phyloP scores from a whole-genome alignment of 805 yeast genomes.

The Candida ascalaphidarum region DNA sequence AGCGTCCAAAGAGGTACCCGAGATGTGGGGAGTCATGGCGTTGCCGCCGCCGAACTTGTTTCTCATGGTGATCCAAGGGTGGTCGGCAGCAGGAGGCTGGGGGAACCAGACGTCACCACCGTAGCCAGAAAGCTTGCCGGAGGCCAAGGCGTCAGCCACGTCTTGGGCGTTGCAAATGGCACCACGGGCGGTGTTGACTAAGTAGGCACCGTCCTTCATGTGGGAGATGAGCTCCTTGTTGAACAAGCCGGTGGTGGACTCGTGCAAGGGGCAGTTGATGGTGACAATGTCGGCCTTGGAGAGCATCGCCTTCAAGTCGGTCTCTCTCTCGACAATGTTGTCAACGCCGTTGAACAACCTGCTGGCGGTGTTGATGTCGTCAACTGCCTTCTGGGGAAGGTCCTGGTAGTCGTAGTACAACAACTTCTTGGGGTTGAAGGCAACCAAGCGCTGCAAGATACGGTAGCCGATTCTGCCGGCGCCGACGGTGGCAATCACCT shows the following conservation, averaged over 20 bases:
- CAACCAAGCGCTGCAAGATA: conserved; percentile 59
- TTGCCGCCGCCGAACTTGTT: conserved; percentile 62
- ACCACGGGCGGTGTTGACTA: conserved; percentile 77
- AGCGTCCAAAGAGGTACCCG: conserved; percentile 77
- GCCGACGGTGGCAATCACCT: conserved; percentile 73
- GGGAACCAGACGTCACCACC: conserved; percentile 85
- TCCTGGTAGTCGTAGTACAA: conserved; percentile 71
- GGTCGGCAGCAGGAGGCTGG: conserved; percentile 75
- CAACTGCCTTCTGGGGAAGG: conserved; percentile 43
- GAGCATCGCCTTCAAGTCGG: conserved; percentile 55
- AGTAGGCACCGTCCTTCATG: conserved; percentile 66
- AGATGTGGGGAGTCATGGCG: conserved; percentile 79
- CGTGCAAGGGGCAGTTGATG: conserved; percentile 71
- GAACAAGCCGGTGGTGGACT: conserved; percentile 57
- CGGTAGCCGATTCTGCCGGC: conserved; percentile 78
- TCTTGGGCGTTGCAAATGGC: conserved; percentile 69
- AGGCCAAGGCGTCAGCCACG: conserved; percentile 62
- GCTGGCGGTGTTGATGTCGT: conserved; percentile 28
- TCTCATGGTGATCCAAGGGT: conserved; percentile 68
- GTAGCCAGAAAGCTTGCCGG: conserved; percentile 70
- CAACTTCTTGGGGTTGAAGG: conserved; percentile 69
- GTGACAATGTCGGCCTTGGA: conserved; percentile 65
- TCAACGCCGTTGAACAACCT: conserved; percentile 42
- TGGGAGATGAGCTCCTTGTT: conserved; percentile 57
- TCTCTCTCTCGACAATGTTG: conserved; percentile 49